These are phyloP conservation scores for Fusarium lyarnte DNA, from an alignment of 2,329 filamentous ascomycete species.

Conservation along the genomic window DNA sequence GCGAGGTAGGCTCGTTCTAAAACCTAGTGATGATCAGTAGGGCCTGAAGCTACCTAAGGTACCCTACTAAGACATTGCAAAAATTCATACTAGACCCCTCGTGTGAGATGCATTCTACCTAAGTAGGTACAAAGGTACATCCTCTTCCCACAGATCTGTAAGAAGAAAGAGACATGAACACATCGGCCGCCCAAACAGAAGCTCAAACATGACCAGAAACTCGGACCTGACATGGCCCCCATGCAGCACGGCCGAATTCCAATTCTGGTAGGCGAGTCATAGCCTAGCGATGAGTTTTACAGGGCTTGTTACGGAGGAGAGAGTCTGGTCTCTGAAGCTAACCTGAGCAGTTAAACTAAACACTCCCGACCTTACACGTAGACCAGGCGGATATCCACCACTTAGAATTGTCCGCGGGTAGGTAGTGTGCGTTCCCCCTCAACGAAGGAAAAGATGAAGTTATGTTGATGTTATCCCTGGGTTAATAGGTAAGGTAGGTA, in stretches of 20 bases:
- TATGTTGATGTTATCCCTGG: background rate
- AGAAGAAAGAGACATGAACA: background rate
- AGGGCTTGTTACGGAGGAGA: background rate
- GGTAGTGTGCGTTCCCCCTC: background rate
- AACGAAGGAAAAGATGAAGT: background rate
- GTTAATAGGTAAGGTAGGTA: background rate
- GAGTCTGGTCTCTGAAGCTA: slow-evolving; percentile 12
- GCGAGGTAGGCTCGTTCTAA: background rate
- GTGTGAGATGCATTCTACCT: background rate
- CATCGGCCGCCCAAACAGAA: slow-evolving; percentile 18
- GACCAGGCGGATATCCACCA: slow-evolving; percentile 16
- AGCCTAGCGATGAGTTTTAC: background rate
- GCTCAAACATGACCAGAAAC: slow-evolving; percentile 2
- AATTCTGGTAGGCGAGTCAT: slow-evolving; percentile 18
- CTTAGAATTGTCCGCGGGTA: background rate
- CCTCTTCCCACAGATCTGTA: background rate
- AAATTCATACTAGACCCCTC: background rate
- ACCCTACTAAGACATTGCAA: background rate
- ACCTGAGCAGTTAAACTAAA: slow-evolving; percentile 5
- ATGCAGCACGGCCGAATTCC: slow-evolving; percentile 4
- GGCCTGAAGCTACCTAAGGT: background rate
- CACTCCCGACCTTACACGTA: background rate
- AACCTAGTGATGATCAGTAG: background rate
- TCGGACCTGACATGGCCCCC: background rate
- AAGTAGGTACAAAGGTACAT: background rate